Percentiles rank a stretch among this genome's conserved stretches.
Conservation (phyloP, 2,329 filamentous ascomycete species). For the Clarireedia paspali region DNA sequence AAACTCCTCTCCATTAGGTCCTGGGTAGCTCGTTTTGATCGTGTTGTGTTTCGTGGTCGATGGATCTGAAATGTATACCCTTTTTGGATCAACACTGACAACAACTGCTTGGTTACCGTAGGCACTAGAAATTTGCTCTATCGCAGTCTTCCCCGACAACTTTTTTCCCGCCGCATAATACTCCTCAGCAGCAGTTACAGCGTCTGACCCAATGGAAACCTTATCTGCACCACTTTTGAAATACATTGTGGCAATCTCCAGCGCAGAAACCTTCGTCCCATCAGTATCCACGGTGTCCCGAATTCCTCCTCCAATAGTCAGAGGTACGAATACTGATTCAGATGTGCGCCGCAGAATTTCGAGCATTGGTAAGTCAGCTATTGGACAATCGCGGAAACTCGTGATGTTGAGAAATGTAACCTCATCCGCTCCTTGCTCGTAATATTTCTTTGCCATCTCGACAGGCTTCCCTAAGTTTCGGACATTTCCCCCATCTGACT, state of each 20-base stretch:
- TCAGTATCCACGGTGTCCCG: constrained; percentile 86
- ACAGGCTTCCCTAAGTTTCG: constrained; percentile 96
- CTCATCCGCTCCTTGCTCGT: constrained; percentile 93
- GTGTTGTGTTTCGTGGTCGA: constrained; percentile 67
- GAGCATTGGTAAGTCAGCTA: constrained; percentile 91
- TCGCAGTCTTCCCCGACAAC: constrained; percentile 76
- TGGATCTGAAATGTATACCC: constrained; percentile 68
- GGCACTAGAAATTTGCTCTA: constrained; percentile 87
- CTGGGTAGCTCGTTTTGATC: constrained; percentile 60
- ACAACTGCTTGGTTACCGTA: constrained; percentile 98
- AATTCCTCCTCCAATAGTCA: constrained; percentile 94
- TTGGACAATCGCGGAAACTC: constrained; percentile 88
- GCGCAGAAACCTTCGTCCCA: constrained; percentile 75
- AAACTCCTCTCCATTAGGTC: constrained; percentile 67
- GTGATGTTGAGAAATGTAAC: constrained; percentile 98
- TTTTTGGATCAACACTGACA: constrained; percentile 87
- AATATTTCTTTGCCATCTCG: constrained; percentile 88
- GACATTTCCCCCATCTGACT: constrained; percentile 58
- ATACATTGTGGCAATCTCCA: constrained; percentile 93
- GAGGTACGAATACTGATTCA: constrained; percentile 86
- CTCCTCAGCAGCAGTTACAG: constrained; percentile 84
- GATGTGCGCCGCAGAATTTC: constrained; percentile 83
- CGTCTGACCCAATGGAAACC: constrained; percentile 92
- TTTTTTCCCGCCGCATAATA: constrained; percentile 67
- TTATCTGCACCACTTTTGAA: constrained; percentile 97